Conservation (phyloP, 371 early-diverging fungal genomes). For the Mucor velutinosus region DNA sequence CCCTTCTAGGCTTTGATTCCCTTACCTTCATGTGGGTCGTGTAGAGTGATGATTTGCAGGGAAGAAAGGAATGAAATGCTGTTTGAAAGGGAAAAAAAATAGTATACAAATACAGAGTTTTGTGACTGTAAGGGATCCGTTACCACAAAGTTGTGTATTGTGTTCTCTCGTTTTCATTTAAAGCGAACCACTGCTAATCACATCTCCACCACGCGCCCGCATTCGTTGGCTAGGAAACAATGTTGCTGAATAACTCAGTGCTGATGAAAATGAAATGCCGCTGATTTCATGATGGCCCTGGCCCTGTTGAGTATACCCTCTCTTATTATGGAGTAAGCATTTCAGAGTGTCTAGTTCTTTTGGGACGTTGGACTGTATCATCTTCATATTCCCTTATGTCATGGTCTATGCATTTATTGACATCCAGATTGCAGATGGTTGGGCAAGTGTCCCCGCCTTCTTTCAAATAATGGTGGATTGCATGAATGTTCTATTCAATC, state of each 20-base stretch:
- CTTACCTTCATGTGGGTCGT: neutral
- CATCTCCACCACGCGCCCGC: constrained; percentile 19
- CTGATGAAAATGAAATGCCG: neutral
- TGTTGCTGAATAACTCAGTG: neutral
- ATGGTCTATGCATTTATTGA: neutral
- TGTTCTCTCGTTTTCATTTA: constrained; percentile 3
- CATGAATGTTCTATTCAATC: neutral
- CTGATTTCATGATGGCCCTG: neutral
- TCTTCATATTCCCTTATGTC: neutral
- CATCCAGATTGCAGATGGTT: neutral
- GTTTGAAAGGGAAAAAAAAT: neutral
- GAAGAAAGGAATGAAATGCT: neutral
- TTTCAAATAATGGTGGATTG: neutral
- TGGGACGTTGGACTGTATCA: neutral
- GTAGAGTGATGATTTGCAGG: neutral
- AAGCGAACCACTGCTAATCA: constrained; percentile 15
- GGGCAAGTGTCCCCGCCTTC: neutral
- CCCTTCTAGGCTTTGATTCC: neutral
- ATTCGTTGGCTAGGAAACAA: constrained; percentile 17
- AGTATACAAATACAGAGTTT: neutral
- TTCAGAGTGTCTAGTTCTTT: neutral
- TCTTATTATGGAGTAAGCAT: neutral
- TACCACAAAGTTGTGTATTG: neutral
- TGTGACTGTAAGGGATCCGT: constrained; percentile 16
- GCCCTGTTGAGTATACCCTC: neutral